These are phyloP conservation scores for Solanum etuberosum DNA, from an alignment of 257 asterid species.

Conservation along the genomic window DNA sequence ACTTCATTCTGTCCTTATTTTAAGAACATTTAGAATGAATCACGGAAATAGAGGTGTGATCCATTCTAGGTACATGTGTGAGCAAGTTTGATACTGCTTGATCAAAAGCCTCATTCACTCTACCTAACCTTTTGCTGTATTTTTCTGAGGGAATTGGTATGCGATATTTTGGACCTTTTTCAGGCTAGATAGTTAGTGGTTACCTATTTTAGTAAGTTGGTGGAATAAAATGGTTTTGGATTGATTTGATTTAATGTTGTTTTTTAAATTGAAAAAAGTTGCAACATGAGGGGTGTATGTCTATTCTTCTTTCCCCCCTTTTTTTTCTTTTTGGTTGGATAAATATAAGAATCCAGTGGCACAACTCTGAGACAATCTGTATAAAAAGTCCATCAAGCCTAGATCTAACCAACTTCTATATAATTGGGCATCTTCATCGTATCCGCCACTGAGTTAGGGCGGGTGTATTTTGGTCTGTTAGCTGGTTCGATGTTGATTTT, in stretches of 20 bases:
- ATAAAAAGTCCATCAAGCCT: background rate
- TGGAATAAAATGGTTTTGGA: background rate
- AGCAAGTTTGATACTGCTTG: background rate
- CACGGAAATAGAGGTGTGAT: background rate
- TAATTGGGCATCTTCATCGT: background rate
- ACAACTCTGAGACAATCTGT: background rate
- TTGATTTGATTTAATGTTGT: background rate
- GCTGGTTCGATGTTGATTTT: background rate
- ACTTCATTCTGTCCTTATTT: background rate
- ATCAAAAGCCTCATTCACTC: background rate
- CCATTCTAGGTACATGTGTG: background rate
- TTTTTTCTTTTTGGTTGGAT: background rate
- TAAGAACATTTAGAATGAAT: background rate
- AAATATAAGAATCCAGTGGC: background rate
- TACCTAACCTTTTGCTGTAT: background rate
- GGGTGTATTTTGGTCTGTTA: background rate
- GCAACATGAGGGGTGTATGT: background rate
- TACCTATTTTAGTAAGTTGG: background rate
- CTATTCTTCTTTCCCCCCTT: background rate
- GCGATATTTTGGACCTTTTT: background rate
- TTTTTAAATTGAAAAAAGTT: background rate
- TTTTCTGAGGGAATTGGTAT: background rate
- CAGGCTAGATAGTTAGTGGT: background rate
- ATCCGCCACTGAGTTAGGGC: background rate
- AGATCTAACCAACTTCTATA: background rate